Evolutionary conservation across 805 yeast species (phyloP), one percentile per base, ranked within the genome.

Genomic region (Saccharomycopsis guyanensis): DNA sequence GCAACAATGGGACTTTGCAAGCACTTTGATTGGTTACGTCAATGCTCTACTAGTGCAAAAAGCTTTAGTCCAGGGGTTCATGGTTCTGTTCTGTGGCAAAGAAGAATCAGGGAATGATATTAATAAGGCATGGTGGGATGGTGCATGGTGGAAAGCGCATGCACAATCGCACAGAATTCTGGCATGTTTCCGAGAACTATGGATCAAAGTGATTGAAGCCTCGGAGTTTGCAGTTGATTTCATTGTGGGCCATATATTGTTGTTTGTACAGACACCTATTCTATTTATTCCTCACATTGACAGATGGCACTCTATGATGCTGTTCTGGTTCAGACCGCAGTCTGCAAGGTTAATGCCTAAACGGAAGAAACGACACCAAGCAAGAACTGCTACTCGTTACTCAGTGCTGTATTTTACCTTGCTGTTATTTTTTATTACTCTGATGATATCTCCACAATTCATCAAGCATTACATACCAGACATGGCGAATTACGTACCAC

Each of bases 71-170:
- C 88, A 88, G 73, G 63, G 82, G 58, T 72, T 93, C 73, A 86
- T 95, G 8, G 70, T 82, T 44, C 66, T 78, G 55, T 70, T 81
- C 66, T 72, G 94, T 62, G 86, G 97, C 44, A 81, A 98, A 73
- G 99, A 93, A 71, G 88, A 88, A 74, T 87, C 87, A 80, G 86
- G 85, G 59, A 97, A 91, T 68, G 86, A 82, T 62, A 73, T 97
- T 32, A 93, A 93, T 71, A 84, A 95, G 57, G 97, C 98, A 24
- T 93, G 95, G 94, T 93, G 99, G 99, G 86, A 96, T 49, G 99
- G 99, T 75, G 89, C 88, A 69, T 93, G 99, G 99, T 88, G 89
- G 66, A 93, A 95, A 50, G 73, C 86, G 51, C 93, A 95, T 61
- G 69, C 91, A 66, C 98, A 97, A 50, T 80, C 82, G 78, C 79